These are phyloP conservation scores for Boechera divaricarpa DNA, from an alignment of 345 rosid species.

Conservation along the genomic window DNA sequence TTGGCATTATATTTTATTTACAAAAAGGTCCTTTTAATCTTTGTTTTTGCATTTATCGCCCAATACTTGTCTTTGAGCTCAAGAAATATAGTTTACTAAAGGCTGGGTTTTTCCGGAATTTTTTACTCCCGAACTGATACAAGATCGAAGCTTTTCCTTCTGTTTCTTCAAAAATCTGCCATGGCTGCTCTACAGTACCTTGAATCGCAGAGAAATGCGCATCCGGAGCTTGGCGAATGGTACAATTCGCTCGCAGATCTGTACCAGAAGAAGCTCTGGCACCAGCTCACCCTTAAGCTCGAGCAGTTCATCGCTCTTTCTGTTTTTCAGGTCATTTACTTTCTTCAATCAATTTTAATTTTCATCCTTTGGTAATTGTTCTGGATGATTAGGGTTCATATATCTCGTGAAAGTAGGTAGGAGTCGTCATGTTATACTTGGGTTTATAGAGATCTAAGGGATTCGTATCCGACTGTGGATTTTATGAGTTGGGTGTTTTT, in stretches of 20 bases:
- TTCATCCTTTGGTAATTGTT: background rate
- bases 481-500: constrained; percentile 17
- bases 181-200: constrained; percentile 93
- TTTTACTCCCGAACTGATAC: background rate
- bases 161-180: constrained; percentile 24
- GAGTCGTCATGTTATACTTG: constrained; percentile 6
- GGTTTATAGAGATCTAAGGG: constrained; percentile 25
- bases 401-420: constrained; percentile 16
- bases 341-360: background rate
- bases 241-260: constrained; percentile 95
- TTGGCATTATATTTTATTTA: background rate
- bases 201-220: constrained; percentile 65
- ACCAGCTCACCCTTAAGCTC: constrained; percentile 95
- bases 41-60: background rate
- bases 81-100: constrained; percentile 46
- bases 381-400: constrained; percentile 32
- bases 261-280: constrained; percentile 98
- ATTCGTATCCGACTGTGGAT: background rate
- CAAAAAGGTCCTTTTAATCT: background rate
- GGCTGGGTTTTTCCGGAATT: constrained; percentile 6
- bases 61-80: constrained; percentile 45
- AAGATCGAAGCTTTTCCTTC: constrained; percentile 36
- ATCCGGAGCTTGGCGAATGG: constrained; percentile 91
- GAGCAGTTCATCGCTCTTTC: constrained; percentile 90
- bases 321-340: constrained; percentile 64